A percentile compares a stretch with the other conserved stretches of the same genome.
Conservation (phyloP, 2,329 filamentous ascomycete species). For the Verticillium nubilum region DNA sequence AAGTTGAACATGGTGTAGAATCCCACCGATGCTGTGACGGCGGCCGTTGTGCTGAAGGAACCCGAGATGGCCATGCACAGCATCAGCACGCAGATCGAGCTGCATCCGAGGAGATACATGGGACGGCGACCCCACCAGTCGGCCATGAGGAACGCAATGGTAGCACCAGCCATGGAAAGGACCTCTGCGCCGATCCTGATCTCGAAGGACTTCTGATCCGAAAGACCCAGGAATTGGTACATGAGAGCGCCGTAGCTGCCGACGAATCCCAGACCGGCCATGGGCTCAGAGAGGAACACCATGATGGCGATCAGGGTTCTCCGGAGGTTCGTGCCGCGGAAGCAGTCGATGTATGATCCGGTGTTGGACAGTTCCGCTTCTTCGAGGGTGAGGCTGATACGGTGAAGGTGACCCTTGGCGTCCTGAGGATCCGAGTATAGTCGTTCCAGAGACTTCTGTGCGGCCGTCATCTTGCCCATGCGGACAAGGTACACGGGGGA, state of each 20-base stretch:
- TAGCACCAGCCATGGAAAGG: slow-evolving; percentile 20
- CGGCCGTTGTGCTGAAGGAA: slow-evolving; percentile 15
- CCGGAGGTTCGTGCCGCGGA: slow-evolving; percentile 37
- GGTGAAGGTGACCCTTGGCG: slow-evolving; percentile 12
- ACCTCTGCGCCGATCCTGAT: slow-evolving; percentile 23
- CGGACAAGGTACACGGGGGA: slow-evolving; percentile 35
- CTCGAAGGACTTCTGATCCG: slow-evolving; percentile 18
- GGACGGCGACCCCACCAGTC: slow-evolving; percentile 22
- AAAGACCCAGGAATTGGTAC: slow-evolving; percentile 22
- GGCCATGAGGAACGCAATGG: slow-evolving; percentile 18
- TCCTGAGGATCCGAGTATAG: slow-evolving; percentile 19
- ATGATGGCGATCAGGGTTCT: slow-evolving; percentile 32
- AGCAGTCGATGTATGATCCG: slow-evolving; percentile 34
- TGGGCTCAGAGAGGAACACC: slow-evolving; percentile 14
- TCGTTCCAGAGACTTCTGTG: slow-evolving; percentile 24
- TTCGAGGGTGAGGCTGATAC: slow-evolving; percentile 15
- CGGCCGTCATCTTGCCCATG: slow-evolving; percentile 23
- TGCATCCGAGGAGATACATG: slow-evolving; percentile 20
- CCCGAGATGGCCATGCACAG: slow-evolving; percentile 23
- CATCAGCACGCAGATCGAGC: slow-evolving; percentile 14
- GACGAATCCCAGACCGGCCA: slow-evolving; percentile 15
- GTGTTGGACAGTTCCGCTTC: slow-evolving; percentile 12
- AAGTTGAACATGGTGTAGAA: slow-evolving; percentile 14
- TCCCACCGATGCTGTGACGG: slow-evolving; percentile 15
- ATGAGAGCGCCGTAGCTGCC: slow-evolving; percentile 12